Evolutionary conservation across 2,329 filamentous ascomycete genomes (phyloP).

Genomic region (Myrmaecium sp.): DNA sequence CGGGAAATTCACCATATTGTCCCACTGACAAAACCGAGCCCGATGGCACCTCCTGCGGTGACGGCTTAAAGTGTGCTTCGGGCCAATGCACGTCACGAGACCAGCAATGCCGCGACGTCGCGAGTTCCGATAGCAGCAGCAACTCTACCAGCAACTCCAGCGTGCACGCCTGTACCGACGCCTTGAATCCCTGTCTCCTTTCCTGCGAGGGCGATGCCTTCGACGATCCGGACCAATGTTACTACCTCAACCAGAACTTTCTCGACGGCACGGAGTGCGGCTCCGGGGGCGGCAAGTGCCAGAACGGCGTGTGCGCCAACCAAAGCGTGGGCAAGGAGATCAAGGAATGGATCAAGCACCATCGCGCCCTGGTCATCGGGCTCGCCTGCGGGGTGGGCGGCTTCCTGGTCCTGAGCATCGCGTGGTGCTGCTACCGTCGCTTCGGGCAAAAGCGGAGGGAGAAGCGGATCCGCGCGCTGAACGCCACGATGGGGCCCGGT

Average conservation of each 20-base stretch:
- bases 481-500: too few species aligned
- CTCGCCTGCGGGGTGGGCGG: slow-evolving; percentile 55
- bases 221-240: slow-evolving; percentile 45
- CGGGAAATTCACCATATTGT: slow-evolving; percentile 54
- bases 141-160: slow-evolving; percentile 53
- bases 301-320: slow-evolving; percentile 62
- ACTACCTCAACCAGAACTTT: slow-evolving; percentile 74
- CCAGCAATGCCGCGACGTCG: slow-evolving; percentile 70
- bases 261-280: slow-evolving; percentile 78
- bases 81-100: slow-evolving; percentile 91
- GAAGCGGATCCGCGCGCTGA: too few species aligned
- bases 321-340: slow-evolving; percentile 54
- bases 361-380: slow-evolving; percentile 72
- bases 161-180: slow-evolving; percentile 59
- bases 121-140: slow-evolving; percentile 51
- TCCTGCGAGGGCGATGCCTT: slow-evolving; percentile 59
- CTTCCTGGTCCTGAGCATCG: slow-evolving; percentile 46
- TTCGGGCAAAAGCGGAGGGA: slow-evolving; percentile 23
- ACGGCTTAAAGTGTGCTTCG: slow-evolving; percentile 61
- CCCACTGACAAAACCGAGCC: slow-evolving; percentile 52
- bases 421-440: slow-evolving; percentile 47
- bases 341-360: slow-evolving; percentile 54
- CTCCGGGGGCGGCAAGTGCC: slow-evolving; percentile 63
- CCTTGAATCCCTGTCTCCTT: slow-evolving; percentile 51
- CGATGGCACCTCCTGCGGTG: slow-evolving; percentile 58